Evolutionary conservation across 306 rosid genomes (phyloP).

Genomic region (Lupinus albus): DNA sequence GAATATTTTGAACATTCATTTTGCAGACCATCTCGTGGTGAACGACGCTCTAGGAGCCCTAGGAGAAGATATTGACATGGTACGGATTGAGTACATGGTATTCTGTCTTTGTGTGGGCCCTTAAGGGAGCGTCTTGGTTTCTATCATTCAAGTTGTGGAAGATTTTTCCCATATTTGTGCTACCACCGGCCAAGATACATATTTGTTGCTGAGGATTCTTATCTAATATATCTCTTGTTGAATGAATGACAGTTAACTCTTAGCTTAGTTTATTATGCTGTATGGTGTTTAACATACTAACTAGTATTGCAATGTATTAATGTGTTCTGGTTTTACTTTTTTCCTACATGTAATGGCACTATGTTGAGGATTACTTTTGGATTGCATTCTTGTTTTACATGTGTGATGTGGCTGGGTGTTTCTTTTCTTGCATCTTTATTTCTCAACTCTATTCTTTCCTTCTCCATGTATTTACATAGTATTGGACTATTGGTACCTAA

Average conservation of each 20-base stretch:
- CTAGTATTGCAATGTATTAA: slow-evolving; percentile 25
- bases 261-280: slow-evolving; percentile 37
- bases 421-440: slow-evolving; percentile 18
- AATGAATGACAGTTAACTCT: slow-evolving; percentile 20
- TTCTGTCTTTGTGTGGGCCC: slow-evolving; percentile 40
- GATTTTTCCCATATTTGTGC: slow-evolving; percentile 42
- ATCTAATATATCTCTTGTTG: slow-evolving; percentile 36
- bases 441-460: slow-evolving; percentile 8
- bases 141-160: slow-evolving; percentile 24
- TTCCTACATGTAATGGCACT: slow-evolving; percentile 34
- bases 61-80: slow-evolving; percentile 73
- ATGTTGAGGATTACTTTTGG: slow-evolving; percentile 30
- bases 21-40: slow-evolving; percentile 78
- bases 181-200: slow-evolving; percentile 29
- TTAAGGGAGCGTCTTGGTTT: slow-evolving; percentile 36
- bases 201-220: slow-evolving; percentile 37
- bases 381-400: slow-evolving; percentile 22
- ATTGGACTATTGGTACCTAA: background rate
- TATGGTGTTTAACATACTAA: slow-evolving; percentile 30
- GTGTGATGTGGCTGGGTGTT: slow-evolving; percentile 18
- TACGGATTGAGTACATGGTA: slow-evolving; percentile 38
- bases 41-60: slow-evolving; percentile 96
- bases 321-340: slow-evolving; percentile 28
- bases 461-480: background rate
- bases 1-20: slow-evolving; percentile 31